Evolutionary conservation across 495 filamentous ascomycete genomes (phyloP), one percentile per base, ranked within the genome.

Genomic region (Penicillium riverlandense): DNA sequence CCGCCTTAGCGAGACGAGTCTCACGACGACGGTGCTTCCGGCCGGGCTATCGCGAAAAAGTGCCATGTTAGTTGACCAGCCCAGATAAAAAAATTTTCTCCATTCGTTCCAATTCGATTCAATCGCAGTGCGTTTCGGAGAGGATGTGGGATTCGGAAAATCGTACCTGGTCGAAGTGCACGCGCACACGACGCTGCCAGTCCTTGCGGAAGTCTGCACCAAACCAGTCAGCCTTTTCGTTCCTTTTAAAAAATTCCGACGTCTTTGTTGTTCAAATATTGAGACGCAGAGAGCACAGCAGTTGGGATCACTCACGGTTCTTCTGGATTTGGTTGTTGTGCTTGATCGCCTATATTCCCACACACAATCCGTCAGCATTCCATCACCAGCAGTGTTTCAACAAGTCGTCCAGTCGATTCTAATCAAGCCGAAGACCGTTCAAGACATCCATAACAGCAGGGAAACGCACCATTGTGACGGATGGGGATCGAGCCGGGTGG

Each of bases 301-400:
- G 38, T 29, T 39, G 45, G 53, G 50, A 47, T 49, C 48, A 76
- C 86, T 75, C 77, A 94, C 88, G 92, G 82, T 92, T 95, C 83
- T 94, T 83, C 65, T 81, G 90, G 74, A 98, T 85, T 79, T 92
- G 85, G 81, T 98, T 89, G 74, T 98, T 98, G 83, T 96, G 91
- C 80, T 95, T 95, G 86, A 98, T 96, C 79, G 92, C 85, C 86
- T 84, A 62, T 68, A 65, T 59, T 44, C 47, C 49, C 49, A 52
- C 52, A 53, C 48, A 55, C 54, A 55, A 40, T 53, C 48, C 50
- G 64, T 62, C 62, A 69, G 59, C 37, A 22, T 22, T 27, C 38
- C 11, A 42, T 29, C 5, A 36, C 29, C 14, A 33, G 31, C 7
- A 33, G 11, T 2, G 14, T 14, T 29, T 9, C 11, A 16, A 6